Conservation (phyloP, 495 filamentous ascomycete genomes). For the Podospora tetraspora region DNA sequence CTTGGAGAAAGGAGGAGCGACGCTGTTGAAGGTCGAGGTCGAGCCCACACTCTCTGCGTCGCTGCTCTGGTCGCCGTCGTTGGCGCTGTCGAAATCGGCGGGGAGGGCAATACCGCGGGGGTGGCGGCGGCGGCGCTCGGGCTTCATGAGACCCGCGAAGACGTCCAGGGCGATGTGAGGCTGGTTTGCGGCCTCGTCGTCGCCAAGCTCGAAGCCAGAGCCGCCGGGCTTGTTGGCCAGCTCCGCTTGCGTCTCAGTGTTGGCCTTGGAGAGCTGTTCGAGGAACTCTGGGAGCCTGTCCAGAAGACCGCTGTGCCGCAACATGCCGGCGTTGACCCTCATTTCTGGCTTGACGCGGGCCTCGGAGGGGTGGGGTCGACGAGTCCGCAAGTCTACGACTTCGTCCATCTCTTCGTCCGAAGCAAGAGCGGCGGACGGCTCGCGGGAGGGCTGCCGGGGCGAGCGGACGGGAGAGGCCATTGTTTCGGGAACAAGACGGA, state of each 20-base stretch:
- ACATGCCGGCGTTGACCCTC: constrained; percentile 23
- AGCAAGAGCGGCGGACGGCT: constrained; percentile 19
- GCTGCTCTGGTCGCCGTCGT: constrained; percentile 3
- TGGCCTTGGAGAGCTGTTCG: constrained; percentile 24
- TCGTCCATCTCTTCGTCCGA: constrained; percentile 23
- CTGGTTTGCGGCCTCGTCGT: constrained; percentile 13
- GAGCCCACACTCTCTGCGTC: neutral
- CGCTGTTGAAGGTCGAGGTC: neutral
- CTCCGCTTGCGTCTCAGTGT: constrained; percentile 22
- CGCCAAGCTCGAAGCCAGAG: constrained; percentile 9
- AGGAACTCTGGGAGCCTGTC: constrained; percentile 25
- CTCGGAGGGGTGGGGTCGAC: neutral
- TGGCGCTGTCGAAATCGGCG: constrained; percentile 6
- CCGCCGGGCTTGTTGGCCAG: constrained; percentile 21
- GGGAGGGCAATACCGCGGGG: constrained; percentile 15
- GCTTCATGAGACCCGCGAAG: constrained; percentile 18
- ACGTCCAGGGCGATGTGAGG: constrained; percentile 26
- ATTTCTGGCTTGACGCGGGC: constrained; percentile 14
- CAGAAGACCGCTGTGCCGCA: constrained; percentile 23
- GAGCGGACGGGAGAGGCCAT: constrained; percentile 9
- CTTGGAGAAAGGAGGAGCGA: neutral
- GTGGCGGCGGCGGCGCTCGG: constrained; percentile 18
- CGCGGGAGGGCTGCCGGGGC: constrained; percentile 15
- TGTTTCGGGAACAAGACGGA: constrained; percentile 10
- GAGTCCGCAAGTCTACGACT: constrained; percentile 18